These are phyloP conservation scores for Phaffia tasmanica DNA, from an alignment of 768 basidiomycete genomes.

Conservation along the genomic window DNA sequence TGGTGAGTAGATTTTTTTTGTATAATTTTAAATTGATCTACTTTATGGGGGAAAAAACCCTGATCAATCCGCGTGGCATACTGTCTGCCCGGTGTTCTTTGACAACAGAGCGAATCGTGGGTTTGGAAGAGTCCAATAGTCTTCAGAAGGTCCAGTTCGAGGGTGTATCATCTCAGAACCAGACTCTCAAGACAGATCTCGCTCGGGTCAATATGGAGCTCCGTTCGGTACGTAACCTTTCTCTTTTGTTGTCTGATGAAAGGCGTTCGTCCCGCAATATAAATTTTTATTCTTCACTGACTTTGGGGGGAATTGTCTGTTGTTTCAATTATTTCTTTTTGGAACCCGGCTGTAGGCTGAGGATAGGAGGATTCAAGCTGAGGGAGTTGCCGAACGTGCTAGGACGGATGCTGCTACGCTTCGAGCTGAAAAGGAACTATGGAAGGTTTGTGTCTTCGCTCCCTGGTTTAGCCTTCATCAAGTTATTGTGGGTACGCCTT, in stretches of 20 bases:
- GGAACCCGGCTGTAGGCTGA: conserved; percentile 3
- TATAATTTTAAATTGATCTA: too few species aligned
- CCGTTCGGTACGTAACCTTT: conserved; percentile 3
- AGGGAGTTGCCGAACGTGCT: conserved; percentile 50
- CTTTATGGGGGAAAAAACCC: too few species aligned
- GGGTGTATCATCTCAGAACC: conserved; percentile 56
- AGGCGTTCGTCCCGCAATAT: background rate
- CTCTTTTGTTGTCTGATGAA: too few species aligned
- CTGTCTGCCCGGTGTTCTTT: background rate
- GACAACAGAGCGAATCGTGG: conserved; percentile 33
- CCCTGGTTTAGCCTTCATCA: conserved; percentile 26
- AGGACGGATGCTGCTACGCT: conserved; percentile 78
- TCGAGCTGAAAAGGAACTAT: conserved; percentile 84
- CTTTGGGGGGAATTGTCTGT: background rate
- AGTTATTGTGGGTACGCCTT: conserved; percentile 9
- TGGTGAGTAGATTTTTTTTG: conserved; percentile 44
- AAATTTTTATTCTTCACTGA: background rate
- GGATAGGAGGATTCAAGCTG: conserved; percentile 23
- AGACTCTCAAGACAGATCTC: conserved; percentile 61
- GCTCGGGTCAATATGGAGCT: conserved; percentile 56
- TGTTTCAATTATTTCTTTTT: too few species aligned
- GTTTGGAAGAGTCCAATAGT: conserved; percentile 52
- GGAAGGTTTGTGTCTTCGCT: conserved; percentile 54
- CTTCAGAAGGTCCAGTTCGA: conserved; percentile 57
- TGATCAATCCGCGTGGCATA: too few species aligned